These are phyloP conservation scores for Stereum hirsutum DNA, from an alignment of 1,284 basidiomycete species.

Conservation along the genomic window DNA sequence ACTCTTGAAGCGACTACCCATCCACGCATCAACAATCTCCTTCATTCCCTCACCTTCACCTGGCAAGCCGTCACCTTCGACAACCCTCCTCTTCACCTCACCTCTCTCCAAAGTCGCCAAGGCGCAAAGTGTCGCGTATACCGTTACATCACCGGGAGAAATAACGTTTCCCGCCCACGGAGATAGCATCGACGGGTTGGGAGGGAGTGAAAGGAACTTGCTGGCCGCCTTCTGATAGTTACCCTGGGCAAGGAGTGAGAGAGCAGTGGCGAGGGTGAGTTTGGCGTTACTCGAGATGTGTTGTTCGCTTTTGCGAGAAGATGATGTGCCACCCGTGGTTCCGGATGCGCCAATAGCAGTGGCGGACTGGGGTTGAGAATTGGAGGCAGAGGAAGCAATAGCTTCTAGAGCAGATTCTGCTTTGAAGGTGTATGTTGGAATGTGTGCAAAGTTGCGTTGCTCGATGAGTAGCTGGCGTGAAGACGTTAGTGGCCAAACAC, in stretches of 20 bases:
- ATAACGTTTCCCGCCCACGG: conserved; percentile 76
- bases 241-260: conserved; percentile 62
- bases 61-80: conserved; percentile 59
- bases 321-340: conserved; percentile 29
- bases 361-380: conserved; percentile 11
- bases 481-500: not conserved
- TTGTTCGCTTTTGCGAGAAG: conserved; percentile 30
- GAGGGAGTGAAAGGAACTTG: conserved; percentile 57
- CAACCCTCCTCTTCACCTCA: conserved; percentile 29
- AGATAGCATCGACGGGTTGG: too few relatives aligned
- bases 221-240: conserved; percentile 72
- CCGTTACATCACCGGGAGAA: conserved; percentile 70
- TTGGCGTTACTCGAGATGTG: conserved; percentile 64
- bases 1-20: conserved; percentile 73
- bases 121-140: conserved; percentile 76
- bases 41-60: conserved; percentile 51
- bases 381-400: conserved; percentile 18
- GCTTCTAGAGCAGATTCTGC: conserved; percentile 81
- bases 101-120: conserved; percentile 66
- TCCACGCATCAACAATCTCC: conserved; percentile 77
- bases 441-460: conserved; percentile 74
- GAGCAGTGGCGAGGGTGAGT: conserved; percentile 68
- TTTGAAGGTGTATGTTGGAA: conserved; percentile 85
- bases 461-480: conserved; percentile 65
- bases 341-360: conserved; percentile 17